Conservation (phyloP, 768 basidiomycete genomes). For the Daedalea quercina region DNA sequence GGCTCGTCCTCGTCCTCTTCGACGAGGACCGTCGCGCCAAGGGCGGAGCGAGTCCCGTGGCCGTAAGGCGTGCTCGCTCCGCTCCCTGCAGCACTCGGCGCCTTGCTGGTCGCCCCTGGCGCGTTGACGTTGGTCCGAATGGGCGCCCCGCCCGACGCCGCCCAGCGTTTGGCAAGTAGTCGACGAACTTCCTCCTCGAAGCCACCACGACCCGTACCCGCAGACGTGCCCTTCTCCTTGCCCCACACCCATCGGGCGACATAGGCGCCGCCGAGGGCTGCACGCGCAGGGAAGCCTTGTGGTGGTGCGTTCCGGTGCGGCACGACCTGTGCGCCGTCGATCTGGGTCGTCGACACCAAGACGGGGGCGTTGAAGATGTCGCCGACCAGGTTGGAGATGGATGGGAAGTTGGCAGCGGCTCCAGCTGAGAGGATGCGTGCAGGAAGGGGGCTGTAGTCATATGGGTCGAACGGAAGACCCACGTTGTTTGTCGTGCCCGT, state of each 20-base stretch:
- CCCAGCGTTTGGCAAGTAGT: slow-evolving; percentile 70
- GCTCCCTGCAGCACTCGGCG: slow-evolving; percentile 49
- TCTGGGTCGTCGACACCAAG: slow-evolving; percentile 65
- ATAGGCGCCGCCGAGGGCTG: slow-evolving; percentile 69
- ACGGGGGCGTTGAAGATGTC: slow-evolving; percentile 83
- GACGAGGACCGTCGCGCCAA: slow-evolving; percentile 45
- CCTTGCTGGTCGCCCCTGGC: slow-evolving; percentile 16
- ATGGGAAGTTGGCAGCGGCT: slow-evolving; percentile 80
- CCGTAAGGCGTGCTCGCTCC: slow-evolving; percentile 66
- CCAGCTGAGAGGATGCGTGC: slow-evolving; percentile 64
- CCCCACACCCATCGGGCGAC: slow-evolving; percentile 86
- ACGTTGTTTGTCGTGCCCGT: slow-evolving; percentile 32
- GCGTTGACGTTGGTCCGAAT: slow-evolving; percentile 56
- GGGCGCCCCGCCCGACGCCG: slow-evolving; percentile 50
- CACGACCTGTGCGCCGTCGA: slow-evolving; percentile 68
- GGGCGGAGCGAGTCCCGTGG: slow-evolving; percentile 40
- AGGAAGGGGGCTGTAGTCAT: slow-evolving; percentile 63
- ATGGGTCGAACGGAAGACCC: slow-evolving; percentile 73
- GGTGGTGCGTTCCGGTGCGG: slow-evolving; percentile 74
- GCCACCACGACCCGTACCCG: slow-evolving; percentile 41
- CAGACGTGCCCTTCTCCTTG: slow-evolving; percentile 39
- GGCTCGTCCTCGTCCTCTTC: slow-evolving; percentile 79
- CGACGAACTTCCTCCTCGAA: slow-evolving; percentile 79
- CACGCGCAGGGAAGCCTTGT: slow-evolving; percentile 59
- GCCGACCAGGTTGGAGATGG: slow-evolving; percentile 70